Evolutionary conservation across 192 early-diverging fungal species (phyloP), one percentile per base, ranked within the genome.

Genomic region (Dissophora ornata): DNA sequence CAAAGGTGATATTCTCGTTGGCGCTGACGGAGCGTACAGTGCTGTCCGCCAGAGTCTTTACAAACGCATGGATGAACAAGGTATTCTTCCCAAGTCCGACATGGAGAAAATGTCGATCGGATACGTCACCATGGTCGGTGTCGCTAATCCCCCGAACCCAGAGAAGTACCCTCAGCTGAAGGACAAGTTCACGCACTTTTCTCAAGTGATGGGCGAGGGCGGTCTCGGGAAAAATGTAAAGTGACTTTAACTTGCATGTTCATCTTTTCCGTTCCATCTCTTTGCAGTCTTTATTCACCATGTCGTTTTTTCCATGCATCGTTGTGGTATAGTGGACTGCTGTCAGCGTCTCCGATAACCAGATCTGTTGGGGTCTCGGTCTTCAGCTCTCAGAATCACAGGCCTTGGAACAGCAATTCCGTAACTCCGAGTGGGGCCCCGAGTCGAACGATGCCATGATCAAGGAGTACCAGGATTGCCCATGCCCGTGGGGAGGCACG

Each of bases 1-100:
- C 28, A 12, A 34, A 25, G 73, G 64, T 2, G 62, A 62, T 41
- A 67, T 78, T 16, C 52, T 78, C 1, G 38, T 78, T 15, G 73
- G 73, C 21, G 73, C 73, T 64, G n/a, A n/a, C n/a, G n/a, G n/a
- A n/a, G n/a, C n/a, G n/a, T n/a, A n/a, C n/a, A n/a, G n/a, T n/a
- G n/a, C 64, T 1, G 64, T 78, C 13, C 73, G 73, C 0, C 73
- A 78, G 34, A 29, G 28, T 9, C 44, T 67, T 12, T 67, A 48
- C 34, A 48, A 25, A 15, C 36, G 42, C 2, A 12, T 67, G 30
- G 42, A 36, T 7, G 42, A 45, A 18, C 13, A 40, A 10, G 64
- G 54, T 9, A 19, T 57, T 9, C 30, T 67, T 4, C 64, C 64
- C 0, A 53, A 55, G 25, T 18, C 21, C 1, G 64, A 67, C 16